These are phyloP conservation scores for Halteria grandinella DNA, from an alignment of 73 alveolate genomes.

Conservation along the genomic window DNA sequence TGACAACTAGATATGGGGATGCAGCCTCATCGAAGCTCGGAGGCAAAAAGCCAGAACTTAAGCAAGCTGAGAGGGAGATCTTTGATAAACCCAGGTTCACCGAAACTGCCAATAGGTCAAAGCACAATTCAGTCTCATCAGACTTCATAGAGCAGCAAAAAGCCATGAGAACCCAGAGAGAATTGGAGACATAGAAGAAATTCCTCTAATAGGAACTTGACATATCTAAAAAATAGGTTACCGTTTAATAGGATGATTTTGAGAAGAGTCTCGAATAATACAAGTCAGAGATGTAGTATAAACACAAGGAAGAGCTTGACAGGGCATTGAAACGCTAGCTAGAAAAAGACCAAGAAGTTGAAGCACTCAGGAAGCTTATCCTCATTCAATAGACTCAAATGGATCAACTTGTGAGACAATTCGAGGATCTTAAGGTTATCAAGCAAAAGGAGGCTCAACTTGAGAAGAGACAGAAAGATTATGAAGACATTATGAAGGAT, in stretches of 20 bases:
- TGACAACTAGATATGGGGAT: not conserved
- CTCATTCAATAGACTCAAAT: too few relatives aligned
- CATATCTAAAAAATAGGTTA: not conserved
- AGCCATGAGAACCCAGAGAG: not conserved
- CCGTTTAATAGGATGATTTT: not conserved
- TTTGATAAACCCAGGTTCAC: not conserved
- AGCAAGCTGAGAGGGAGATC: slow-evolving; percentile 8
- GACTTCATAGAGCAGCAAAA: slow-evolving; percentile 4
- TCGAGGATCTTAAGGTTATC: not conserved
- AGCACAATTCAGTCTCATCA: not conserved
- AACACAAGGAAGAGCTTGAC: slow-evolving; percentile 14
- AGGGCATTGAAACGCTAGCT: slow-evolving; percentile 16
- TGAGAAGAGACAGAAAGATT: not conserved
- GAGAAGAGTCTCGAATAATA: not conserved
- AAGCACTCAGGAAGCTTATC: not conserved
- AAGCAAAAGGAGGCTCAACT: not conserved
- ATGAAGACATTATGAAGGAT: not conserved
- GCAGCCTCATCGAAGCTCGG: not conserved
- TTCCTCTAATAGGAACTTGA: slow-evolving; percentile 13
- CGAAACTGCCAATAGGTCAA: not conserved
- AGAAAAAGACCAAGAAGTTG: slow-evolving; percentile 17
- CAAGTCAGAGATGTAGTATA: not conserved
- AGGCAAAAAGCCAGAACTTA: too few relatives aligned
- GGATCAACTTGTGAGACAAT: not conserved
- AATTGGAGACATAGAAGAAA: not conserved